Percentiles rank a stretch among this genome's conserved stretches.
Evolutionary conservation across 2,329 filamentous ascomycete genomes (phyloP).

Genomic region (Penicillium sclerotigenum): DNA sequence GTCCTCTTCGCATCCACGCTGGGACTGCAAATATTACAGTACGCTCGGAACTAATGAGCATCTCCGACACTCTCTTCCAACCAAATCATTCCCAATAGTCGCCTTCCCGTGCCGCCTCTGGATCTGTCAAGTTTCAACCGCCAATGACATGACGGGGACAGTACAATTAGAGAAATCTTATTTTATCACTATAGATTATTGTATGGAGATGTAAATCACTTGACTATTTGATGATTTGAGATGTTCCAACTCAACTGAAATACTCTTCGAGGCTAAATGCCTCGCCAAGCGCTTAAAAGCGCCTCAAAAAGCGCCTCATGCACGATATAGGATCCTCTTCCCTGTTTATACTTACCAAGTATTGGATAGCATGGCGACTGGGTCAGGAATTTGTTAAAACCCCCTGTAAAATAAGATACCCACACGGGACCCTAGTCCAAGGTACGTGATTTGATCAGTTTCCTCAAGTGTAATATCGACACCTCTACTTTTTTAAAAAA

Average conservation of each 20-base stretch:
- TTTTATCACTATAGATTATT: neutral
- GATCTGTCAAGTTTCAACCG: slow-evolving; percentile 24
- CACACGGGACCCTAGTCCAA: neutral
- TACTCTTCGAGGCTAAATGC: neutral
- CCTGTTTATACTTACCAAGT: neutral
- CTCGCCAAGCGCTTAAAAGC: slow-evolving; percentile 11
- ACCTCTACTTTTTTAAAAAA: neutral
- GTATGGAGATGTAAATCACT: neutral
- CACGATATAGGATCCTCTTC: slow-evolving; percentile 14
- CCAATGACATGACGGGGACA: slow-evolving; percentile 7
- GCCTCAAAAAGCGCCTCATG: slow-evolving; percentile 25
- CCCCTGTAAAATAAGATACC: neutral
- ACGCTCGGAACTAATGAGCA: slow-evolving; percentile 9
- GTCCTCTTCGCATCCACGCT: slow-evolving; percentile 2
- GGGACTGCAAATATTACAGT: neutral
- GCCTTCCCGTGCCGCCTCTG: slow-evolving; percentile 10
- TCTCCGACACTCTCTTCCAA: neutral
- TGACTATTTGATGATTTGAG: neutral
- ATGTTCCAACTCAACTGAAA: neutral
- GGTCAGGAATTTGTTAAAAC: neutral
- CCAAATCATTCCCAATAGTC: slow-evolving; percentile 22
- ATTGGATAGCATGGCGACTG: neutral
- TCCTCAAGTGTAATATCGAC: slow-evolving; percentile 12
- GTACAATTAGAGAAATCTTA: neutral
- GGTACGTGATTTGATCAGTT: slow-evolving; percentile 10